Evolutionary conservation across 208 protist genomes (phyloP).

Genomic region (Porcisia deanei): DNA sequence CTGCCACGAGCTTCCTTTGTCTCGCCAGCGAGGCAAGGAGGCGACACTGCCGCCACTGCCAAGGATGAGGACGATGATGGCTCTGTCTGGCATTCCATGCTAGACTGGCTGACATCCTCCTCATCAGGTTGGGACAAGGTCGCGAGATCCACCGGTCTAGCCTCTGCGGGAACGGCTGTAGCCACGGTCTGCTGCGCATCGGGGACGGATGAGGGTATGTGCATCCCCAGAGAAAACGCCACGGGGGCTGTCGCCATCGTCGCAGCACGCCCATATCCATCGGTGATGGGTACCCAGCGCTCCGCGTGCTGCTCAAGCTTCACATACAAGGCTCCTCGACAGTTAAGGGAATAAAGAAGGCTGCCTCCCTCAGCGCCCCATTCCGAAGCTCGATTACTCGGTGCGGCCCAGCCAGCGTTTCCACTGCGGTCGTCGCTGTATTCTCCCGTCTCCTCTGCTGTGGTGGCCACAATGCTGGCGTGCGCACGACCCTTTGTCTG

Average conservation of each 20-base stretch:
- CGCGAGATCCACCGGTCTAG: background rate
- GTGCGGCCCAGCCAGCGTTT: background rate
- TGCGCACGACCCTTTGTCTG: background rate
- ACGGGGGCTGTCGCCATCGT: background rate
- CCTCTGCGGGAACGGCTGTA: background rate
- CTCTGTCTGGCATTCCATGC: conserved; percentile 6
- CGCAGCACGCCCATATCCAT: background rate
- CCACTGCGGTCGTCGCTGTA: background rate
- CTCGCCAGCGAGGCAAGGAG: background rate
- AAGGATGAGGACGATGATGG: background rate
- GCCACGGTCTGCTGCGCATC: background rate
- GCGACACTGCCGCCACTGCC: background rate
- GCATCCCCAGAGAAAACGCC: background rate
- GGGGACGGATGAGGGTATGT: background rate
- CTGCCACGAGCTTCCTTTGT: background rate
- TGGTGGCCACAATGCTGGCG: background rate
- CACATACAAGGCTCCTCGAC: conserved; percentile 9
- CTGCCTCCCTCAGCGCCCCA: background rate
- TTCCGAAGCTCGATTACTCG: background rate
- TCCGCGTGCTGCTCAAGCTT: conserved; percentile 12
- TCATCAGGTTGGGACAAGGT: background rate
- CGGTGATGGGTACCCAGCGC: conserved; percentile 16
- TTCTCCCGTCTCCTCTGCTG: background rate
- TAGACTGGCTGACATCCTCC: background rate
- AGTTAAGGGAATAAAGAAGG: background rate